Conservation (phyloP, 257 asterid genomes). For the Anisodus acutangulus region DNA sequence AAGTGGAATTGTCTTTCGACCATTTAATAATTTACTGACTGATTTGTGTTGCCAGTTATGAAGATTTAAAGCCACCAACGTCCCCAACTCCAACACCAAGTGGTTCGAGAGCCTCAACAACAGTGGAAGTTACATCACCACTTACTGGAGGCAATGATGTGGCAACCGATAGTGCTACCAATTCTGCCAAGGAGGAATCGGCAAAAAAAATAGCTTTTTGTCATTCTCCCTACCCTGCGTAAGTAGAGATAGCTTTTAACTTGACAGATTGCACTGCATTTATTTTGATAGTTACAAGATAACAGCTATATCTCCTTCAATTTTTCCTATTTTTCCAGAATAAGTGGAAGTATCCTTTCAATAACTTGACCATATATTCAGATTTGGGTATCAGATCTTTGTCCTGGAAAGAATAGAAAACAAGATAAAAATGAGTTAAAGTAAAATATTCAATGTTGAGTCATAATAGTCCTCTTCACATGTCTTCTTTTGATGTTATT, state of each 20-base stretch:
- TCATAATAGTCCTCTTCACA: neutral
- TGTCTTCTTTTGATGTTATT: constrained; percentile 16
- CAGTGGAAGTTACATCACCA: constrained; percentile 37
- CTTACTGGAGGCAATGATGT: constrained; percentile 42
- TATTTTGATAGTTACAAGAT: neutral
- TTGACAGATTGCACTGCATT: constrained; percentile 2
- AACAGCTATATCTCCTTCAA: neutral
- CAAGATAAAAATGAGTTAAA: neutral
- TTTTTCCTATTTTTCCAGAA: neutral
- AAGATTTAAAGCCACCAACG: constrained; percentile 72
- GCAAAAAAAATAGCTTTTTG: constrained; percentile 29
- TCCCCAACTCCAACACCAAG: constrained; percentile 69
- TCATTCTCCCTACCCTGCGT: constrained; percentile 50
- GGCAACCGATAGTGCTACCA: constrained; percentile 34
- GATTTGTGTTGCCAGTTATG: constrained; percentile 51
- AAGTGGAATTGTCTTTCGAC: neutral
- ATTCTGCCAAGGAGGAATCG: constrained; percentile 22
- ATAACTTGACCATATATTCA: neutral
- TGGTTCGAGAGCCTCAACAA: constrained; percentile 41
- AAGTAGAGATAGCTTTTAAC: constrained; percentile 37
- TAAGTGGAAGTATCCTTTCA: neutral
- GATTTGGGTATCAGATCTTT: neutral
- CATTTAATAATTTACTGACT: constrained; percentile 24
- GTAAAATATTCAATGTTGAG: neutral
- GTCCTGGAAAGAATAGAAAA: neutral